Conservation (phyloP, 2,329 filamentous ascomycete species). For the Alternaria sp. region DNA sequence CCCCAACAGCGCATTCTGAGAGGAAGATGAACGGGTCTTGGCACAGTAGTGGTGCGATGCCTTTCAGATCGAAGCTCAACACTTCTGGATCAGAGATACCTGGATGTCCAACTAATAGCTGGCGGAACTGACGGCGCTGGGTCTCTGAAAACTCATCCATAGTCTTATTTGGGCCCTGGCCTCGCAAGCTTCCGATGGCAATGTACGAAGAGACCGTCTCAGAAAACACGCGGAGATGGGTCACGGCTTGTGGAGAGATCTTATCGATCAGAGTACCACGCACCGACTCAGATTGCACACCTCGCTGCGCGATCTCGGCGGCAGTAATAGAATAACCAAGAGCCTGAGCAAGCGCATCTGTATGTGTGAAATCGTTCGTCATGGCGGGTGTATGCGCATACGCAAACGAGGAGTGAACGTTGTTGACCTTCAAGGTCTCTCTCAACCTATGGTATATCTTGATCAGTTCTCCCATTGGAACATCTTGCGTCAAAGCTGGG, state of each 20-base stretch:
- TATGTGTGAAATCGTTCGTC: slow-evolving; percentile 59
- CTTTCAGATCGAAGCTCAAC: slow-evolving; percentile 55
- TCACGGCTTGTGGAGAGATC: slow-evolving; percentile 83
- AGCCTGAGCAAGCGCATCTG: slow-evolving; percentile 68
- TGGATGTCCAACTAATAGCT: slow-evolving; percentile 72
- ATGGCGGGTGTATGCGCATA: slow-evolving; percentile 53
- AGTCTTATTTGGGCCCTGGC: slow-evolving; percentile 67
- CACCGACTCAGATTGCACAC: slow-evolving; percentile 72
- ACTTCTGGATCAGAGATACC: slow-evolving; percentile 49
- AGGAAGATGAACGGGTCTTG: slow-evolving; percentile 82
- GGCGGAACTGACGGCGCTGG: slow-evolving; percentile 74
- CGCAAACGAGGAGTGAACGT: slow-evolving; percentile 57
- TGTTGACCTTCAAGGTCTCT: slow-evolving; percentile 63
- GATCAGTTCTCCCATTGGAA: slow-evolving; percentile 57
- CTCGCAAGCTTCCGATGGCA: slow-evolving; percentile 74
- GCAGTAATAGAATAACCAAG: slow-evolving; percentile 88
- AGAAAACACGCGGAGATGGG: slow-evolving; percentile 84
- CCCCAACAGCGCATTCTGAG: slow-evolving; percentile 76
- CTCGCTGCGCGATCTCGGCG: slow-evolving; percentile 90
- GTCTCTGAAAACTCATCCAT: slow-evolving; percentile 73
- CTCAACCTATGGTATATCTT: slow-evolving; percentile 65
- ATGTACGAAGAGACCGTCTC: slow-evolving; percentile 90
- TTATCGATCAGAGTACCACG: slow-evolving; percentile 81
- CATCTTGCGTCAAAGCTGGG: slow-evolving; percentile 25
- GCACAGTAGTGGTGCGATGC: slow-evolving; percentile 64